Base-by-base conservation (phyloP, 2,329 filamentous ascomycete genomes). In the Trichoderma hamatum region DNA sequence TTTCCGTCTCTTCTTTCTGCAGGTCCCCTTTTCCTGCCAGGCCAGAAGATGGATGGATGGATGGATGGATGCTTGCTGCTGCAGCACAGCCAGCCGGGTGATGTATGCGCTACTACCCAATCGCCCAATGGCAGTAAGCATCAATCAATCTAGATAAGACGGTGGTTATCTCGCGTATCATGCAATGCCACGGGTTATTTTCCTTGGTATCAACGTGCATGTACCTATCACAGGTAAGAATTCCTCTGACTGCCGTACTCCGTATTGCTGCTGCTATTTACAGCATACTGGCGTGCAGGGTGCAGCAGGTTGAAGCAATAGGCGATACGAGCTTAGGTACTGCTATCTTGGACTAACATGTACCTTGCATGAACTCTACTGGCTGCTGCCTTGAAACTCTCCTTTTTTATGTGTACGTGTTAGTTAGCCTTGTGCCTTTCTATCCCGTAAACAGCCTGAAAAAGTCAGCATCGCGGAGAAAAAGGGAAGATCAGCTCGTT, bases 211-310 rank as follows among this genome's bases (percentile, higher is more conserved):
- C 10, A 49, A 24, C 26, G 13, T n/a, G 59, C 59, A 51, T 16
- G 32, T 26, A 46, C 30, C 4, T 30, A 30, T 30, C 30, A 30
- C 30, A 30, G 9, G 30, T 30, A 30, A 30, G 2, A 30, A 3
- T 30, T 30, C 9, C 34, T 13, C 28, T 26, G 43, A 62, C 30
- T 30, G 59, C 59, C 32, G 59, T 30, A 30, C 13, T 43, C 16
- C 39, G 59, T 30, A 30, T 19, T 43, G 16, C 39, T 51, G 51
- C 10, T 54, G 21, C 59, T 62, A 62, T 62, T 62, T 62, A 62
- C 39, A n/a, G 39, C 39, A 43, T 49, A 61, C 58, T 19, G 43
- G 26, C 36, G n/a, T 61, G 59, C 59, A 61, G 59, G 59, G 14
- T 52, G 49, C 51, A 54, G 21, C 24, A 28, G 28, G 51, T 5